These are phyloP conservation scores for Zygosaccharomyces pseudorouxii DNA, from an alignment of 805 yeast genomes.

Conservation along the genomic window DNA sequence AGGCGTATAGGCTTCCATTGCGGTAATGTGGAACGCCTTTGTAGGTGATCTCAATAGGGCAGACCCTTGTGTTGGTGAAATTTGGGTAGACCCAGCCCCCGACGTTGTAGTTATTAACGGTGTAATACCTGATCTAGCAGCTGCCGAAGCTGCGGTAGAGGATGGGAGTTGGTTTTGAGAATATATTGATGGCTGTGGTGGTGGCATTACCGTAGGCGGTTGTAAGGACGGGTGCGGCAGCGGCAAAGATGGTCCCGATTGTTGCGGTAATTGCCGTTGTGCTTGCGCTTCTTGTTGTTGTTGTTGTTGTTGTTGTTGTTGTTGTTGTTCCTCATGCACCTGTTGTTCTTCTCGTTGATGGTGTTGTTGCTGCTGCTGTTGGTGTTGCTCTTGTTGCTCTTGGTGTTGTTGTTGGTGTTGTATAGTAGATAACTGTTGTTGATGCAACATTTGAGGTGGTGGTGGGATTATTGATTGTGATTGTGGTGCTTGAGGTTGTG, in stretches of 20 bases:
- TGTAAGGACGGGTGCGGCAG: slow-evolving; percentile 4
- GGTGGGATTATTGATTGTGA: slow-evolving; percentile 1
- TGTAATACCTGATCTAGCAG: slow-evolving; percentile 10
- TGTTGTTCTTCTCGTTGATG: slow-evolving; percentile 4
- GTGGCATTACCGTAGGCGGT: slow-evolving; percentile 14
- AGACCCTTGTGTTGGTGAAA: slow-evolving; percentile 22
- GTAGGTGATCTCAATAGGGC: slow-evolving; percentile 35
- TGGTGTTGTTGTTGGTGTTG: slow-evolving; percentile 8
- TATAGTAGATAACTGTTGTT: too few species aligned
- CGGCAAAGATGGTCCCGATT: slow-evolving; percentile 1
- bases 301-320: slow-evolving; percentile 14
- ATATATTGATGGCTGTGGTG: slow-evolving; percentile 10
- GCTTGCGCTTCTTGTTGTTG: slow-evolving; percentile 5
- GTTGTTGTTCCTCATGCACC: too few species aligned
- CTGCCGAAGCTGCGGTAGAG: slow-evolving; percentile 13
- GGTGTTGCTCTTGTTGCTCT: slow-evolving; percentile 15
- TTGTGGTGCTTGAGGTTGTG: background rate
- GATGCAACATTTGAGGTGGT: too few species aligned
- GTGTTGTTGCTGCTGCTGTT: slow-evolving; percentile 5
- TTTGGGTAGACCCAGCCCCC: slow-evolving; percentile 19
- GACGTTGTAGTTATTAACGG: slow-evolving; percentile 17
- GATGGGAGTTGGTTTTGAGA: slow-evolving; percentile 9
- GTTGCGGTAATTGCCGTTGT: background rate
- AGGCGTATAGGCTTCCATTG: slow-evolving; percentile 63
- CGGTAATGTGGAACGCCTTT: slow-evolving; percentile 44